A percentile compares a stretch with the other conserved stretches of the same genome.
These are phyloP conservation scores for Trichoderma endophyticum DNA, from an alignment of 2,329 filamentous ascomycete species.

Conservation along the genomic window DNA sequence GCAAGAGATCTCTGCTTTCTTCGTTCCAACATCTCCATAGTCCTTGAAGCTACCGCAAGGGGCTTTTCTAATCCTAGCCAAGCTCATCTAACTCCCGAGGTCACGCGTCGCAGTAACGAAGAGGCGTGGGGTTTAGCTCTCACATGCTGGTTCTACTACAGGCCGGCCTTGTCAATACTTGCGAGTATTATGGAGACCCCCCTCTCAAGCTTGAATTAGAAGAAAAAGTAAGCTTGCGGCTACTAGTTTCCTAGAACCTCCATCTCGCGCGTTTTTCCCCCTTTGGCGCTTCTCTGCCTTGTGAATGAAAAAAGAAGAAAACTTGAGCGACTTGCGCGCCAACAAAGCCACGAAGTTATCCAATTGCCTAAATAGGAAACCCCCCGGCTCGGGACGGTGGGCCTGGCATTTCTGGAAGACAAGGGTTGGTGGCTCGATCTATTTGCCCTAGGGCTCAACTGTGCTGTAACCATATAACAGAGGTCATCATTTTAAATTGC, in stretches of 20 bases:
- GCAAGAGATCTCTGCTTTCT: neutral
- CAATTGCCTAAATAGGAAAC: constrained; percentile 13
- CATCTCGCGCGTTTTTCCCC: neutral
- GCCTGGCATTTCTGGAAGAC: neutral
- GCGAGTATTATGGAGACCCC: neutral
- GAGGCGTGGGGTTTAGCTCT: constrained; percentile 1
- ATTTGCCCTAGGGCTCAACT: neutral
- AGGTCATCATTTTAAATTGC: neutral
- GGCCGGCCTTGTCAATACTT: neutral
- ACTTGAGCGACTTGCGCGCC: neutral
- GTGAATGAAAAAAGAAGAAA: neutral
- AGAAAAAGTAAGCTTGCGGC: neutral
- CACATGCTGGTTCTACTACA: neutral
- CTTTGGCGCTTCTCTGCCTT: neutral
- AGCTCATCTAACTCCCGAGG: neutral
- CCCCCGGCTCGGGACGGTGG: constrained; percentile 4
- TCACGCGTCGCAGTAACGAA: neutral
- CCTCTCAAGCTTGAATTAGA: neutral
- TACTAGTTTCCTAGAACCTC: neutral
- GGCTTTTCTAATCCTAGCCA: neutral
- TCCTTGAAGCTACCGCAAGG: neutral
- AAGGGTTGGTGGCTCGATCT: constrained; percentile 1
- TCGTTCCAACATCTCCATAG: neutral
- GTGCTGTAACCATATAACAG: constrained; percentile 4
- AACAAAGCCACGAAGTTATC: constrained; percentile 10